Percentiles rank a stretch among this genome's conserved stretches.
These are phyloP conservation scores for Emergomyces africanus DNA, from an alignment of 2,329 filamentous ascomycete genomes.

Conservation along the genomic window DNA sequence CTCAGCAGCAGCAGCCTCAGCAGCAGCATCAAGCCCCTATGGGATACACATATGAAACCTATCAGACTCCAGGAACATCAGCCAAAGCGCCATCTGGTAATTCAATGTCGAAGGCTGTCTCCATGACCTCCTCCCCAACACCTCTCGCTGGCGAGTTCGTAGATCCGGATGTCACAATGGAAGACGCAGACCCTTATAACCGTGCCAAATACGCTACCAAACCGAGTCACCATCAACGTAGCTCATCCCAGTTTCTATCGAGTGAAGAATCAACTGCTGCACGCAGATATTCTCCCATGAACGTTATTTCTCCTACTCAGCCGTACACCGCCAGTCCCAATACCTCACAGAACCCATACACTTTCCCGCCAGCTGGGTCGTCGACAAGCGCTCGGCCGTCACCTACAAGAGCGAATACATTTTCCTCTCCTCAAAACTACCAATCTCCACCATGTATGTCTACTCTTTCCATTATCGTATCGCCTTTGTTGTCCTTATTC, in stretches of 20 bases:
- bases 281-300: constrained; percentile 94
- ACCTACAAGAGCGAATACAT: constrained; percentile 53
- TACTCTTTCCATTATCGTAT: background rate
- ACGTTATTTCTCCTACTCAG: constrained; percentile 66
- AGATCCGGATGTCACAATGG: constrained; percentile 72
- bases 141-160: constrained; percentile 50
- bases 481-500: background rate
- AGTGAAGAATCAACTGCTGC: constrained; percentile 70
- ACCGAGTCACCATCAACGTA: constrained; percentile 57
- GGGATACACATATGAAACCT: constrained; percentile 56
- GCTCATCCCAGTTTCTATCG: constrained; percentile 58
- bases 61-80: constrained; percentile 36
- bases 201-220: constrained; percentile 76
- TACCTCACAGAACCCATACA: constrained; percentile 38
- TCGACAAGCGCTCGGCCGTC: constrained; percentile 54
- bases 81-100: constrained; percentile 22
- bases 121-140: constrained; percentile 47
- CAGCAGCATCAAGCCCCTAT: constrained; percentile 38
- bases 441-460: constrained; percentile 46
- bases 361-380: constrained; percentile 39
- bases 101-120: constrained; percentile 36
- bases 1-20: constrained; percentile 32
- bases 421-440: constrained; percentile 45
- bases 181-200: constrained; percentile 76
- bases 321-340: constrained; percentile 58